Base-by-base conservation (phyloP, 495 filamentous ascomycete genomes). In the Hapsidospora chrysogenum region DNA sequence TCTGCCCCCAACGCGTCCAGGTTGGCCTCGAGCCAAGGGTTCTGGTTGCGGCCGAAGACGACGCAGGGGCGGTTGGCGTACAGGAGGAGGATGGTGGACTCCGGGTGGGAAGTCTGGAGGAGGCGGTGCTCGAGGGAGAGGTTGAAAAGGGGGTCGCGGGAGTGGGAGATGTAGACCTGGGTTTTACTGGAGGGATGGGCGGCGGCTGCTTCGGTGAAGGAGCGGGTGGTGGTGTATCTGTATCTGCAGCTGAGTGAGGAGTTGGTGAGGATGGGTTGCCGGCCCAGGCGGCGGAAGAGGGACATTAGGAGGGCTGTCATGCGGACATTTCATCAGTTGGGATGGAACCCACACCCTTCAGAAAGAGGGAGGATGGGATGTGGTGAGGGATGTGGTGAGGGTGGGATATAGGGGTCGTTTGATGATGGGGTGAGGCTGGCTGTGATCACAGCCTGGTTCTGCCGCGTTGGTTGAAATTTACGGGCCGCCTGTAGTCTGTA, bases 101-200 rank as follows among this genome's bases (percentile, higher is more conserved):
- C 64, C 4, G 70, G 56, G 0, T 74, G 67, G 0, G 80, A 69
- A 26, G 76, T 70, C 36, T 77, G 68, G 1, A 96, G 72, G 4
- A 97, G 74, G 54, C 80, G 76, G 52, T 95, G 80, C 60, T 97
- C 89, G 49, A 94, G 79, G n/a, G 84, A 80, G 34, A 97, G 80
- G 58, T 97, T 97, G 38, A 92, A 54, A 55, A 78, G 83, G n/a
- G 92, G 85, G 49, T 85, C 70, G 15, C 55, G 55, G 37, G 64
- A 77, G 38, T 63, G 60, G 18, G 85, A 94, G 40, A 81, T 66
- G 61, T 92, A 92, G 45, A 86, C 72, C 43, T 78, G 56, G 52
- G 63, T 33, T 16, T 32, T 15, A 31, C 16, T 28, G 29, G 48
- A 40, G 20, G 44, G 48, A 18, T 47, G 36, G 2, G 44, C 42